phyloP scores from a whole-genome alignment of 2,329 filamentous ascomycete species.

The Zasmidium cellare region DNA sequence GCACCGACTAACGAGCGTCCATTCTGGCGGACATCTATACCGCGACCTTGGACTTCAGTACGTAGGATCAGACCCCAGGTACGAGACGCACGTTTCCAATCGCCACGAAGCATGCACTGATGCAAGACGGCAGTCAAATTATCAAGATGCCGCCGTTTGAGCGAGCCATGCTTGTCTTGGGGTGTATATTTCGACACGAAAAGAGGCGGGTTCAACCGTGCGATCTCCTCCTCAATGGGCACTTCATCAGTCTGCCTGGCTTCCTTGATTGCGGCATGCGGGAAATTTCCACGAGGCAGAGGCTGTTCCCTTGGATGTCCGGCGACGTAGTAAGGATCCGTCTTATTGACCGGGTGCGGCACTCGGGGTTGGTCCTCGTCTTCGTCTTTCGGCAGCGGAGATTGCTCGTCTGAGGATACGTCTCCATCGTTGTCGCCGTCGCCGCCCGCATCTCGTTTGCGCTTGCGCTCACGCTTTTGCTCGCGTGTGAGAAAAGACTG shows the following conservation, averaged over 20 bases:
- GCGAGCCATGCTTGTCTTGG: constrained; percentile 26
- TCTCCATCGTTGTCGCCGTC: constrained; percentile 14
- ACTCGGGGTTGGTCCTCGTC: constrained; percentile 11
- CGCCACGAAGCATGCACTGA: constrained; percentile 67
- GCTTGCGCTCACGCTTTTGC: constrained; percentile 28
- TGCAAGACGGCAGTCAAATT: constrained; percentile 71
- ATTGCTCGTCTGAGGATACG: constrained; percentile 5
- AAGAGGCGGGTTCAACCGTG: constrained; percentile 43
- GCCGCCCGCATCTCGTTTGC: constrained; percentile 22
- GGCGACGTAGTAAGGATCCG: constrained; percentile 41
- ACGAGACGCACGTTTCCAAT: constrained; percentile 69
- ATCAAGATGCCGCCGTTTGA: constrained; percentile 60
- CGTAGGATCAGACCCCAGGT: constrained; percentile 75
- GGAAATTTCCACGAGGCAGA: constrained; percentile 45
- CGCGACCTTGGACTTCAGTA: constrained; percentile 55
- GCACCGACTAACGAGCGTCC: constrained; percentile 81
- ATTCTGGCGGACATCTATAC: constrained; percentile 68
- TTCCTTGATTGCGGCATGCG: constrained; percentile 40
- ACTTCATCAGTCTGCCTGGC: constrained; percentile 17
- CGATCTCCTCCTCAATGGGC: constrained; percentile 42
- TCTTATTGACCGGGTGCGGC: constrained; percentile 29
- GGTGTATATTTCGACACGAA: constrained; percentile 29
- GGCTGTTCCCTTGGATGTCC: constrained; percentile 41
- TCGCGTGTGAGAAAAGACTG: constrained; percentile 27
- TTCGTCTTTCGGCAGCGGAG: constrained; percentile 5